Conservation (phyloP, 2,329 filamentous ascomycete species). For the Elsinoe necatrix region DNA sequence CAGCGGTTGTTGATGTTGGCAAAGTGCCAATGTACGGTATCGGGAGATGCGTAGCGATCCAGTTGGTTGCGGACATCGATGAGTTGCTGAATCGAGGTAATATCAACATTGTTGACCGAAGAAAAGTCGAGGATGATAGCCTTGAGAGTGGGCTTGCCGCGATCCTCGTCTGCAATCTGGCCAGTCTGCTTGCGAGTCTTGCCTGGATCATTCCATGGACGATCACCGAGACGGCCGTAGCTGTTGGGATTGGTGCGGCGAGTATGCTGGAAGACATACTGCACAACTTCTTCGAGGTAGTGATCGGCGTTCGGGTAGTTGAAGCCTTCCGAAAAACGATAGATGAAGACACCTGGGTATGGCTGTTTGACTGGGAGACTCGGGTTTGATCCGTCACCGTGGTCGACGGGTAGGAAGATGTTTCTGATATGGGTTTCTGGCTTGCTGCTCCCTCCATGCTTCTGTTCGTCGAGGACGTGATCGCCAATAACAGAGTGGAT, state of each 20-base stretch:
- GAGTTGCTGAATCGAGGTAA: conserved; percentile 83
- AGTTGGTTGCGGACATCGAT: conserved; percentile 94
- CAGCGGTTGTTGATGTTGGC: conserved; percentile 89
- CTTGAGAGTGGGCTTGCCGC: conserved; percentile 60
- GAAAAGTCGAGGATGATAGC: conserved; percentile 93
- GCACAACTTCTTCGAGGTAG: conserved; percentile 62
- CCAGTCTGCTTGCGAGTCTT: conserved; percentile 48
- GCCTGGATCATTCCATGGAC: conserved; percentile 92
- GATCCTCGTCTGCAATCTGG: conserved; percentile 29
- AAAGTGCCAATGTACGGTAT: conserved; percentile 88
- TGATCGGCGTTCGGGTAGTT: conserved; percentile 92
- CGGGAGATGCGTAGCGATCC: conserved; percentile 71
- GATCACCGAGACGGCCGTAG: conserved; percentile 55
- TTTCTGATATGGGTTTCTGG: conserved; percentile 54
- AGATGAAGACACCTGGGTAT: conserved; percentile 90
- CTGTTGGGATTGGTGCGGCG: conserved; percentile 64
- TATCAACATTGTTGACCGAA: conserved; percentile 86
- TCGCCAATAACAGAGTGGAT: conserved; percentile 79
- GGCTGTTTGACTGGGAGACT: conserved; percentile 69
- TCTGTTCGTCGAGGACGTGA: conserved; percentile 53
- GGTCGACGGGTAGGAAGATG: conserved; percentile 78
- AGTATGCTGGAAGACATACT: conserved; percentile 49
- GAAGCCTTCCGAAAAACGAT: conserved; percentile 88
- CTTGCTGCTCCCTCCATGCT: conserved; percentile 31
- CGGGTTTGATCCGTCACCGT: conserved; percentile 86